A percentile compares a stretch with the other conserved stretches of the same genome.
phyloP scores from a whole-genome alignment of 2,329 filamentous ascomycete genomes.

The Dendrostoma leiphaemia region DNA sequence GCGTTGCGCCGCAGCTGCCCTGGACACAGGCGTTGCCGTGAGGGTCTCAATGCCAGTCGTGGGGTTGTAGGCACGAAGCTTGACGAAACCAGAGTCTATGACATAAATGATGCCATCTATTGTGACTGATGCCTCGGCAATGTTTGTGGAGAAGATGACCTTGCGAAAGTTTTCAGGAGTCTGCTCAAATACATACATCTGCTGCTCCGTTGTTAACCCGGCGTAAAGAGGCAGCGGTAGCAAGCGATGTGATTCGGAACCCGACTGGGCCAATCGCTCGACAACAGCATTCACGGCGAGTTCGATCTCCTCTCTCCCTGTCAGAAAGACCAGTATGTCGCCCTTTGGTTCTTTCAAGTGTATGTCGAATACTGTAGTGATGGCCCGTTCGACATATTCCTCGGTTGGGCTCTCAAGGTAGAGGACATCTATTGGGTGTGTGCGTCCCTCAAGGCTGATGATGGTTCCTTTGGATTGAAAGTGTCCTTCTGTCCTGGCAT shows the following conservation, averaged over 20 bases:
- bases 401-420: constrained; percentile 77
- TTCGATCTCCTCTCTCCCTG: constrained; percentile 91
- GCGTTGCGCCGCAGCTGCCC: constrained; percentile 88
- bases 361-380: constrained; percentile 84
- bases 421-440: constrained; percentile 83
- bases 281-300: constrained; percentile 74
- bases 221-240: constrained; percentile 82
- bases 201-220: constrained; percentile 83
- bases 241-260: constrained; percentile 57
- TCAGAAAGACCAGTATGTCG: constrained; percentile 88
- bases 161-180: constrained; percentile 80
- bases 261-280: constrained; percentile 65
- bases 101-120: constrained; percentile 92
- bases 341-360: constrained; percentile 77
- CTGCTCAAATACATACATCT: constrained; percentile 92
- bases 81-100: constrained; percentile 87
- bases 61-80: constrained; percentile 83
- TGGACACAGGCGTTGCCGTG: constrained; percentile 77
- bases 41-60: constrained; percentile 83
- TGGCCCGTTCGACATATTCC: constrained; percentile 80
- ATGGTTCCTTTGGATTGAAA: constrained; percentile 52
- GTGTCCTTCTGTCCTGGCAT: constrained; percentile 29
- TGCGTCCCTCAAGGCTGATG: constrained; percentile 81
- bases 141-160: constrained; percentile 91
- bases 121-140: constrained; percentile 93